A percentile compares a stretch with the other conserved stretches of the same genome.
Conservation (phyloP, 73 alveolate species). For the Paramecium octaurelia region DNA sequence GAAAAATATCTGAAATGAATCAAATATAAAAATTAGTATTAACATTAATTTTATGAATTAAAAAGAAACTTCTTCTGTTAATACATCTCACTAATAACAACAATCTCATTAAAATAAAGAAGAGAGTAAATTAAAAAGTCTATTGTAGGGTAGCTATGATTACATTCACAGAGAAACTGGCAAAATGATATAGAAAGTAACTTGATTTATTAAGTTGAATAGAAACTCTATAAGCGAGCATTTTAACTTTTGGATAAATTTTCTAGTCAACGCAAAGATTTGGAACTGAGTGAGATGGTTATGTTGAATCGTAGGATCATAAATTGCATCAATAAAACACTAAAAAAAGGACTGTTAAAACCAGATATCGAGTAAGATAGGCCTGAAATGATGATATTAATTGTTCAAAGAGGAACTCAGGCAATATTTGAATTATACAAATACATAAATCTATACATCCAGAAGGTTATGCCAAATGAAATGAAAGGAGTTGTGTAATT, state of each 20-base stretch:
- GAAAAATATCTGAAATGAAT: not conserved
- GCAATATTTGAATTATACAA: conserved; percentile 39
- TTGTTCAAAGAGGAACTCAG: not conserved
- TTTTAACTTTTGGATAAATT: not conserved
- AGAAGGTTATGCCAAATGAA: conserved; percentile 47
- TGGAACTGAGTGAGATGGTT: conserved; percentile 22
- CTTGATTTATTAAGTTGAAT: not conserved
- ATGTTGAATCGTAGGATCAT: conserved; percentile 6
- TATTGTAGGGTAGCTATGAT: conserved; percentile 27
- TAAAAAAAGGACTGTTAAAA: not conserved
- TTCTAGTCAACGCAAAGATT: not conserved
- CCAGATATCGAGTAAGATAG: conserved; percentile 40
- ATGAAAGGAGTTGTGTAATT: conserved; percentile 29
- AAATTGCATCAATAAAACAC: not conserved
- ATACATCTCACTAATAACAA: not conserved
- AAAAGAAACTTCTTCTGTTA: conserved; percentile 25
- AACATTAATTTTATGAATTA: not conserved
- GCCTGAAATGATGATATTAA: not conserved
- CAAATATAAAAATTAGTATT: not conserved
- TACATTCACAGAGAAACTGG: conserved; percentile 46
- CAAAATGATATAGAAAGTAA: conserved; percentile 37
- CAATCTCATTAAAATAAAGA: not conserved
- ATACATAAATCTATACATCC: not conserved
- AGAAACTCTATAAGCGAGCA: conserved; percentile 32
- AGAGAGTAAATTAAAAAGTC: conserved; percentile 6